Evolutionary conservation across 106 monocot genomes (phyloP), one percentile per base, ranked within the genome.

Genomic region (Dendrobium huoshanense): DNA sequence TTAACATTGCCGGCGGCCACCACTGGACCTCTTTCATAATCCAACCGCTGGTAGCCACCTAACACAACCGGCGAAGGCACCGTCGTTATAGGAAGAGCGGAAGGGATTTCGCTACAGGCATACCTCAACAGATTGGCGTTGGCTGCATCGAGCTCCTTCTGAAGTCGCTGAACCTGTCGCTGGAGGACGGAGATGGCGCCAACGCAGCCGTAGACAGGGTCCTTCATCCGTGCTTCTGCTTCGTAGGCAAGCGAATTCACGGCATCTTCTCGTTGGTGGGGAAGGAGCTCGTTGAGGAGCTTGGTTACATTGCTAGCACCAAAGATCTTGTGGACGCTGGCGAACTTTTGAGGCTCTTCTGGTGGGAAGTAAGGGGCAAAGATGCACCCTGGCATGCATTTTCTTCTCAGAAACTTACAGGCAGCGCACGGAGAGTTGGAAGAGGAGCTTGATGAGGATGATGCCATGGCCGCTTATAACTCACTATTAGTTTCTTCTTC

Each of bases 361-460:
- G 91, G 89, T 1, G 91, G 91, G 78, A 92, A 92, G 80, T 92
- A 89, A n/a, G 89, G 91, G 1, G 91, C 91, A n/a, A 92, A 92
- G 78, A 92, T 84, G 87, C 91, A 92, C 22, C 87, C 89, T 2
- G 85, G 85, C 73, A 85, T 83, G 83, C 91, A 92, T 51, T 92
- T 92, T 37, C 91, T 33, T 5, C 91, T 19, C 19, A 92, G 61
- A 79, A 92, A 92, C 82, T 92, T 92, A 81, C 91, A 92, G 33
- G 91, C 91, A 0, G 91, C 91, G 42, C 91, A 92, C 6, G 91
- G 91, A 10, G 89, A 86, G 79, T 75, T 79, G 40, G 85, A 80
- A 1, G 82, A 67, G 17, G 55, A 10, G 59, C n/a, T 19, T 55
- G 83, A 87, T 70, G 83, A 80, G 49, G 49, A 49, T 37, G 80